Conservation (phyloP, 1,284 basidiomycete species). For the Taiwanofungus camphoratus region DNA sequence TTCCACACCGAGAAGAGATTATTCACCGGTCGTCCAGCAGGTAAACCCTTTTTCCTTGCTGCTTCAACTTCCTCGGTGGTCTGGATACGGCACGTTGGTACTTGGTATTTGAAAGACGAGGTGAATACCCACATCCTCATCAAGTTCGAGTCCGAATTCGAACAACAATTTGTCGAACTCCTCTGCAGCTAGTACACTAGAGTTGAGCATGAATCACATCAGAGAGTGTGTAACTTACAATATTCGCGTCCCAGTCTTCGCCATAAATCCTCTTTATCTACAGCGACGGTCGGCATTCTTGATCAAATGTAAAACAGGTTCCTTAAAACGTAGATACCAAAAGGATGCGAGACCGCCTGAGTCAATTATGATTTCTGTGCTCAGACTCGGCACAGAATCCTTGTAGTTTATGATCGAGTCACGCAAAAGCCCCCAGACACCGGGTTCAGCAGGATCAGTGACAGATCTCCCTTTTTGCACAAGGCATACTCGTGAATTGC, state of each 20-base stretch:
- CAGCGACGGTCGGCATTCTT: constrained; percentile 88
- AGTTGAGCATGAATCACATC: constrained; percentile 6
- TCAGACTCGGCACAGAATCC: no score
- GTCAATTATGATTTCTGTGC: not conserved
- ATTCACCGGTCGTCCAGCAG: constrained; percentile 76
- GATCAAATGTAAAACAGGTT: not conserved
- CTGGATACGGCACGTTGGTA: constrained; percentile 33
- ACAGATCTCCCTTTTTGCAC: no score
- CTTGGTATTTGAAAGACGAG: not conserved
- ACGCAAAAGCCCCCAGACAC: no score
- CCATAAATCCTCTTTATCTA: constrained; percentile 95
- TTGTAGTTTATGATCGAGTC: no score
- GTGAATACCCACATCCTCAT: constrained; percentile 81
- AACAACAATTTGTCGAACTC: constrained; percentile 97
- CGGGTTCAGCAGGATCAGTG: no score
- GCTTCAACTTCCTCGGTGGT: constrained; percentile 87
- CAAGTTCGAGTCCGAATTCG: constrained; percentile 95
- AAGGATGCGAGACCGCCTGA: not conserved
- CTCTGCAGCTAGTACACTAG: constrained; percentile 59
- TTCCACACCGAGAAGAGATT: not conserved
- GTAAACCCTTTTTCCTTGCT: constrained; percentile 74
- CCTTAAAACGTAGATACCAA: no score
- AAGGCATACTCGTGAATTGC: no score
- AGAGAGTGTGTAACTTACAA: constrained; percentile 43
- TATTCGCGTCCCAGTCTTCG: constrained; percentile 81